Base-by-base conservation (phyloP, 345 rosid genomes). In the Gossypium longicalyx region DNA sequence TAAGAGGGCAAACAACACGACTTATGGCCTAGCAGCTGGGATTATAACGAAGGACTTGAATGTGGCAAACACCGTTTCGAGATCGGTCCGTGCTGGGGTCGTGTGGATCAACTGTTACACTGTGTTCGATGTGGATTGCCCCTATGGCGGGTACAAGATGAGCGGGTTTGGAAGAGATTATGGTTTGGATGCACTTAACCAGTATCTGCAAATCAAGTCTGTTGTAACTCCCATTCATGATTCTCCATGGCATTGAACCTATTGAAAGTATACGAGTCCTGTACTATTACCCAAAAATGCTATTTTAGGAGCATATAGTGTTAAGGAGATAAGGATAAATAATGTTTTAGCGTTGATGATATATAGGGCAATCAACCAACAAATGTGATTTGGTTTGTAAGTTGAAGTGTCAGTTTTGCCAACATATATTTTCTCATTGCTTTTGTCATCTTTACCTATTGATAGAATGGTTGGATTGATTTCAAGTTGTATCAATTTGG, bases 21-120 rank as follows among this genome's bases (percentile, higher is more conserved):
- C 54, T 27, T 93, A 89, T 23, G 98, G 98, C 1, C 80, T 93
- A 2, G 98, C 93, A 44, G 95, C 95, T 2, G 98, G 97, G 2
- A 80, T 93, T 17, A 63, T 87, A 49, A 93, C 93, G 17, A 83
- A 87, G 71, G 70, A 88, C 86, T 3, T 93, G 48, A 86, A 93
- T 58, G 48, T 84, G 43, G 88, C 91, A 1, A 93, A 91, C 77
- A 90, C 86, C 0, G 89, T 93, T 10, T 83, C 98, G 2, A 83
- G 97, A 65, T 89, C 98, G 1, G 78, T 91, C 56, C 87, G 77
- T 52, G 77, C 77, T 11, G 71, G 77, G 2, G 38, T 74, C 2
- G 62, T 86, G 6, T 85, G 97, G 95, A 84, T 91, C 64, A 91
- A 89, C 22, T 91, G 98, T 71, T 93, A 88, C 45, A 75, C 83